These are phyloP conservation scores for Ampelocalamus luodianensis DNA, from an alignment of 176 grass and related monocot species.

Conservation along the genomic window DNA sequence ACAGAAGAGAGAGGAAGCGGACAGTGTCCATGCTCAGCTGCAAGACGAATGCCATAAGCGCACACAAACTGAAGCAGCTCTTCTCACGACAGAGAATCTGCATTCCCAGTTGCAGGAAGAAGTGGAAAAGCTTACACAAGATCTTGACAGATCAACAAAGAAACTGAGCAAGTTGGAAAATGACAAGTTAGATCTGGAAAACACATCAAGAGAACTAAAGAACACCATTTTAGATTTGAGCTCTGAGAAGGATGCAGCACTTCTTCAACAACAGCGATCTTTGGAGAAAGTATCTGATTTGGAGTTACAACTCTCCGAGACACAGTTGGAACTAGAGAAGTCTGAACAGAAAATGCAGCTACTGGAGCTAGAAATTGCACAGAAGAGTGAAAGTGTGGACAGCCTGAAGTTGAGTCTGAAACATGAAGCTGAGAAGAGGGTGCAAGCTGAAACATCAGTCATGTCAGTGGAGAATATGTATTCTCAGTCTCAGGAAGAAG, in stretches of 20 bases:
- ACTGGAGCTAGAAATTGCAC: constrained; percentile 55
- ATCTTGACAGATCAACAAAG: constrained; percentile 42
- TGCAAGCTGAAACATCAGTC: constrained; percentile 48
- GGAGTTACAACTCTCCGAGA: constrained; percentile 48
- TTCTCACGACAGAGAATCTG: constrained; percentile 40
- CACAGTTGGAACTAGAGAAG: constrained; percentile 54
- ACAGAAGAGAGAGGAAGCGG: constrained; percentile 46
- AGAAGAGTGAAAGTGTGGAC: constrained; percentile 46
- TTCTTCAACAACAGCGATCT: constrained; percentile 46
- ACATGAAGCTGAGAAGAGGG: constrained; percentile 50
- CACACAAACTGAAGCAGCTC: constrained; percentile 56
- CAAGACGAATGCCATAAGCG: constrained; percentile 50
- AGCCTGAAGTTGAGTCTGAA: constrained; percentile 47
- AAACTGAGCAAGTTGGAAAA: constrained; percentile 47
- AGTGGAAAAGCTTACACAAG: constrained; percentile 40
- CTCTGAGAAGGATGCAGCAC: constrained; percentile 45
- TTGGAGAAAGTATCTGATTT: constrained; percentile 53
- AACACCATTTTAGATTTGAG: constrained; percentile 46
- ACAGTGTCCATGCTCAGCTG: constrained; percentile 40
- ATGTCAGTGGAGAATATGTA: constrained; percentile 50
- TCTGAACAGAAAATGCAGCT: constrained; percentile 52
- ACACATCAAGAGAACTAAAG: constrained; percentile 48
- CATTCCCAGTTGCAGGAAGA: constrained; percentile 55
- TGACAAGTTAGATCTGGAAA: constrained; percentile 49
- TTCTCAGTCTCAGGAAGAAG: constrained; percentile 55